These are phyloP conservation scores for Penicillium pancosmium DNA, from an alignment of 495 filamentous ascomycete species.

Conservation along the genomic window DNA sequence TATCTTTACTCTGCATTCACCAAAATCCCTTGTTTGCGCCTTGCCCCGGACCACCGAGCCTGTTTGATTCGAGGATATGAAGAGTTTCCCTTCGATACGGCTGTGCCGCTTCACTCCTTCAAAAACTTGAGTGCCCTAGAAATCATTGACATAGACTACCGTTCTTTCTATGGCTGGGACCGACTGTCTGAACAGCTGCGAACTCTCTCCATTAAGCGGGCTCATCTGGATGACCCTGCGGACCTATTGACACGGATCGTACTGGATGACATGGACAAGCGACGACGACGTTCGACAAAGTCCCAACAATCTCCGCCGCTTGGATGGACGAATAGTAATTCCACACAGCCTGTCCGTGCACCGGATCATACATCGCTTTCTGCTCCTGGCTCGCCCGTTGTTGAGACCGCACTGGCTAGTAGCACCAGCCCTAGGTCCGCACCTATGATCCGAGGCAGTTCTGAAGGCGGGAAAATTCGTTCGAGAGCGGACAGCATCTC, in stretches of 20 bases:
- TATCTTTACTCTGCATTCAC: slow-evolving; percentile 98
- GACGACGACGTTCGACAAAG: slow-evolving; percentile 85
- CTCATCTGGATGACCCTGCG: slow-evolving; percentile 82
- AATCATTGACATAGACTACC: slow-evolving; percentile 92
- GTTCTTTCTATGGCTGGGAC: slow-evolving; percentile 98
- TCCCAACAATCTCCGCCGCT: slow-evolving; percentile 74
- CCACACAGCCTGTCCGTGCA: slow-evolving; percentile 59
- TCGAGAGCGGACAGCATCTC: slow-evolving; percentile 72
- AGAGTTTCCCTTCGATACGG: slow-evolving; percentile 97
- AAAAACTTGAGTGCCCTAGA: slow-evolving; percentile 94
- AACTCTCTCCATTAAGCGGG: slow-evolving; percentile 86
- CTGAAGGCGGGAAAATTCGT: slow-evolving; percentile 51
- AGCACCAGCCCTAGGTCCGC: slow-evolving; percentile 48
- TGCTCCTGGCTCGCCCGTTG: slow-evolving; percentile 67
- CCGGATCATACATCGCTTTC: slow-evolving; percentile 57
- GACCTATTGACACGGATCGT: slow-evolving; percentile 92
- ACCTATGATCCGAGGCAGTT: slow-evolving; percentile 54
- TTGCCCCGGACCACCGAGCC: slow-evolving; percentile 88
- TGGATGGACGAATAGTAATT: slow-evolving; percentile 49
- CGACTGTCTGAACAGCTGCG: slow-evolving; percentile 86
- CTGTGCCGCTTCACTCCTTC: slow-evolving; percentile 92
- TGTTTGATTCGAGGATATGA: slow-evolving; percentile 89
- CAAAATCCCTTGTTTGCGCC: slow-evolving; percentile 88
- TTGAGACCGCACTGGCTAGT: slow-evolving; percentile 45
- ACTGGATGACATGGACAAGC: slow-evolving; percentile 91